phyloP scores from a whole-genome alignment of 495 filamentous ascomycete genomes.

The Aspergillus steynii region DNA sequence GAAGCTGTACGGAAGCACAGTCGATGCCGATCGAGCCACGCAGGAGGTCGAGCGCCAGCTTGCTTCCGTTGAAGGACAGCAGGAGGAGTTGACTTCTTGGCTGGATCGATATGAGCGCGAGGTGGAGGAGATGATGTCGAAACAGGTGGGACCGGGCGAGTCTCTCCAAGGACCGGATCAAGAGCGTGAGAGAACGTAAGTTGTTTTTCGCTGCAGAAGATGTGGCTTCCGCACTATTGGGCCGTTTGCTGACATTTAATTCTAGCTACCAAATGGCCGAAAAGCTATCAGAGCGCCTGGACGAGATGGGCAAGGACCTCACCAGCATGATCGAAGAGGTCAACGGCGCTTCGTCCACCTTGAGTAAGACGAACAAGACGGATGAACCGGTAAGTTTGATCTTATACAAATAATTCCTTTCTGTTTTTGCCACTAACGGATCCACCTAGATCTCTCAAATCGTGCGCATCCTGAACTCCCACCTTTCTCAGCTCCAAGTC shows the following conservation, averaged over 20 bases:
- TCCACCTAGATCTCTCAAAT: constrained; percentile 78
- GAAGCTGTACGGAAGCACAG: constrained; percentile 81
- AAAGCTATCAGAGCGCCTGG: constrained; percentile 80
- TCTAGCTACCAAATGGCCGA: constrained; percentile 80
- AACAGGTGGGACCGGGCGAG: constrained; percentile 67
- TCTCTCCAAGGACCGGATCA: constrained; percentile 82
- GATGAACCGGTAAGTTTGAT: constrained; percentile 81
- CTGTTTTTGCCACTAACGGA: constrained; percentile 8
- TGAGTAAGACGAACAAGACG: constrained; percentile 84
- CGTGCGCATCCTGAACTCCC: constrained; percentile 88
- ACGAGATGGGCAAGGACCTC: constrained; percentile 89
- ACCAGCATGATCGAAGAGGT: constrained; percentile 97
- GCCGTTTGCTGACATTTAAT: constrained; percentile 18
- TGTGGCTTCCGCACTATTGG: not conserved
- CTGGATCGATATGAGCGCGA: constrained; percentile 88
- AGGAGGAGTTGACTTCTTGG: constrained; percentile 81
- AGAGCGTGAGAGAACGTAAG: constrained; percentile 85
- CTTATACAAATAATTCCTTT: not conserved
- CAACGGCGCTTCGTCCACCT: constrained; percentile 76
- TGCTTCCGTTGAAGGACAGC: constrained; percentile 81
- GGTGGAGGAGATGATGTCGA: constrained; percentile 79
- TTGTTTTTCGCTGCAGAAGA: constrained; percentile 10
- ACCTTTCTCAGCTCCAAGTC: constrained; percentile 83
- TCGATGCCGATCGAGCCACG: constrained; percentile 87
- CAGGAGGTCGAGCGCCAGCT: constrained; percentile 90